These are phyloP conservation scores for Pythium monospermum DNA, from an alignment of 352 stramenopile species.

Conservation along the genomic window DNA sequence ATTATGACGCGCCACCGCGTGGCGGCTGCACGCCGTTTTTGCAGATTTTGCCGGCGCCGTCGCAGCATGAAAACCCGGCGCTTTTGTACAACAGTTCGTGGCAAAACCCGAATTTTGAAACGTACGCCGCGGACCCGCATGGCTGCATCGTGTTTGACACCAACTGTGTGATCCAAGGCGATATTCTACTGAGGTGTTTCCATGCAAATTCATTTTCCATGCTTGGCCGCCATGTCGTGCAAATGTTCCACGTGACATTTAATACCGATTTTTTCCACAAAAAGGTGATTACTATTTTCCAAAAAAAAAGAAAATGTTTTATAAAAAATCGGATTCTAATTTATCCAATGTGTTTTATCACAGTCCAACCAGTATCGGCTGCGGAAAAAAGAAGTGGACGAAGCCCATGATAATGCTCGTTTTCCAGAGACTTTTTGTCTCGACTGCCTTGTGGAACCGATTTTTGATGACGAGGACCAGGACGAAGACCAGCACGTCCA, in stretches of 20 bases:
- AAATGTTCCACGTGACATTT: constrained; percentile 86
- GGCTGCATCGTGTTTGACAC: constrained; percentile 36
- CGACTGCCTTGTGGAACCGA: constrained; percentile 18
- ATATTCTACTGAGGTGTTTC: constrained; percentile 67
- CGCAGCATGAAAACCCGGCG: constrained; percentile 20
- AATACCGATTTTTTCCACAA: constrained; percentile 80
- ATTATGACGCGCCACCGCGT: constrained; percentile 61
- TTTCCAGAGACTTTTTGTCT: constrained; percentile 26
- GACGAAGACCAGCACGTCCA: constrained; percentile 5
- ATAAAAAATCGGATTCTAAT: not conserved
- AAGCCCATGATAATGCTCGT: constrained; percentile 25
- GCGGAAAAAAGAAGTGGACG: constrained; percentile 28
- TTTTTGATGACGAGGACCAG: constrained; percentile 5
- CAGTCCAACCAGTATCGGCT: constrained; percentile 24
- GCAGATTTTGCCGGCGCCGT: constrained; percentile 23
- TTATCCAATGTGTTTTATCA: not conserved
- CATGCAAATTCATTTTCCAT: constrained; percentile 69
- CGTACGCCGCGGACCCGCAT: constrained; percentile 22
- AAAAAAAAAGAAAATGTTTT: not conserved
- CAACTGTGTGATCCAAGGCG: constrained; percentile 67
- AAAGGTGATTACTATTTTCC: constrained; percentile 26
- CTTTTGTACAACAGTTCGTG: constrained; percentile 34
- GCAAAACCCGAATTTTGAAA: constrained; percentile 26
- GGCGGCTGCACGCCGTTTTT: constrained; percentile 27
- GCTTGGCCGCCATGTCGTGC: constrained; percentile 71